Evolutionary conservation across 441 rosid species (phyloP), one percentile per base, ranked within the genome.

Genomic region (Pelargonium myrrhifolium): DNA sequence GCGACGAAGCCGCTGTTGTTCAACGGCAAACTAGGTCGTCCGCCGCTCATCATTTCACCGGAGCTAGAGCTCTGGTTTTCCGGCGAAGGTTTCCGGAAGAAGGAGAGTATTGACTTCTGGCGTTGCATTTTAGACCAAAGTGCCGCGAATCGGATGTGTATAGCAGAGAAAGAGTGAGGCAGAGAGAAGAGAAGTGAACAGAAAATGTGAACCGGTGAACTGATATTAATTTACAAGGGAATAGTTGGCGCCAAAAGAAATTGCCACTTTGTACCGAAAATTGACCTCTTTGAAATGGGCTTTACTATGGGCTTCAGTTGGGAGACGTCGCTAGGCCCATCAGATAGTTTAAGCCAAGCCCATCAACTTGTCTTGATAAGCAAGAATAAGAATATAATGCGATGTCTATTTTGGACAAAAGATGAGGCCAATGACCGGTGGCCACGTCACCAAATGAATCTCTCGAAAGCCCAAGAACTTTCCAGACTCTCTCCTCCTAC

Each of bases 81-180:
- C 79, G 84, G 67, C 67, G 86, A 75, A 4, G 89, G 90, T 43
- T 83, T 83, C 63, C 77, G 86, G 72, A 91, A 82, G 84, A 89
- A 91, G 28, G 97, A 86, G 67, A 82, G 71, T 72, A 93, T 91
- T 42, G 93, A 87, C 76, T 70, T 86, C 79, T 91, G 97, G 24
- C 96, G 92, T 80, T 83, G 93, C 98, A 93, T 93, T 74, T 82
- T 74, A 43, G 69, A 70, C 56, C 62, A 66, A 68, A 65, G 7
- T 35, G 68, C n/a, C 14, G 5, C 31, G 62, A 58, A 22, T 58
- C 62, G 22, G 62, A 22, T 4, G 62, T 3, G 61, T 17, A 10
- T 1, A 18, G 61, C 61, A 49, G 56, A 49, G 56, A 49, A 17
- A 40, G 66, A 18, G 73, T 2, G 64, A 59, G 62, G 6, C 65